phyloP scores from a whole-genome alignment of 768 basidiomycete genomes.

The Lactarius trivialis region DNA sequence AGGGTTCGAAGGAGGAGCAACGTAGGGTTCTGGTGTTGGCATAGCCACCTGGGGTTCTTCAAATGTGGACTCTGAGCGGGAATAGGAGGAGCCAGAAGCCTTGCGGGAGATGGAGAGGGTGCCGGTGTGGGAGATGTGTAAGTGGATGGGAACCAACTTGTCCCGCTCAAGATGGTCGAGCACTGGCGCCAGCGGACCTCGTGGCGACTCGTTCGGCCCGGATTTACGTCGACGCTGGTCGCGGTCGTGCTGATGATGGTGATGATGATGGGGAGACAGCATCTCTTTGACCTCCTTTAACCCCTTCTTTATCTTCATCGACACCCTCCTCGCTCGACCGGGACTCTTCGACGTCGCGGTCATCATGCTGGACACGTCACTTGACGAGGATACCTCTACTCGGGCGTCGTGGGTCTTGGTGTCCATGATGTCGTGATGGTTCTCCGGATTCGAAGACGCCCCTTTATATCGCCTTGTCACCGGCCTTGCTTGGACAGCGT shows the following conservation, averaged over 20 bases:
- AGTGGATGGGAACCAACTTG: slow-evolving; percentile 25
- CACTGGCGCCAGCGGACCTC: slow-evolving; percentile 17
- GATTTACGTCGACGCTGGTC: slow-evolving; percentile 2
- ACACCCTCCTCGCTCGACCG: slow-evolving; percentile 20
- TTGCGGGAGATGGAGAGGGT: slow-evolving; percentile 39
- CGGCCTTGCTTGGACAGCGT: slow-evolving; percentile 15
- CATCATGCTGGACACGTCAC: not conserved
- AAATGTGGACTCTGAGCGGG: not conserved
- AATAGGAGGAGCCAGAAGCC: slow-evolving; percentile 30
- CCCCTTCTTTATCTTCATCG: slow-evolving; percentile 21
- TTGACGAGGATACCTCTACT: slow-evolving; percentile 5
- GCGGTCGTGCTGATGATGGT: not conserved
- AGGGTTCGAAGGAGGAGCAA: too few species aligned
- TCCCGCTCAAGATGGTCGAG: slow-evolving; percentile 12
- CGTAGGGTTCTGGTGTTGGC: slow-evolving; percentile 1
- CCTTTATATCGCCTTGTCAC: slow-evolving; percentile 4
- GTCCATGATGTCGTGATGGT: not conserved
- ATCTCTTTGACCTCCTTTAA: slow-evolving; percentile 24
- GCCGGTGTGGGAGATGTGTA: slow-evolving; percentile 30
- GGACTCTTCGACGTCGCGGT: slow-evolving; percentile 2
- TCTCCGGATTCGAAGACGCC: not conserved
- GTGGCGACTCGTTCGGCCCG: slow-evolving; percentile 14
- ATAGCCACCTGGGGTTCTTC: slow-evolving; percentile 3
- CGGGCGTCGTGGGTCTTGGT: slow-evolving; percentile 2
- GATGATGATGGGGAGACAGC: slow-evolving; percentile 16